phyloP scores from a whole-genome alignment of 805 yeast species.

The Wickerhamomyces queroliae region DNA sequence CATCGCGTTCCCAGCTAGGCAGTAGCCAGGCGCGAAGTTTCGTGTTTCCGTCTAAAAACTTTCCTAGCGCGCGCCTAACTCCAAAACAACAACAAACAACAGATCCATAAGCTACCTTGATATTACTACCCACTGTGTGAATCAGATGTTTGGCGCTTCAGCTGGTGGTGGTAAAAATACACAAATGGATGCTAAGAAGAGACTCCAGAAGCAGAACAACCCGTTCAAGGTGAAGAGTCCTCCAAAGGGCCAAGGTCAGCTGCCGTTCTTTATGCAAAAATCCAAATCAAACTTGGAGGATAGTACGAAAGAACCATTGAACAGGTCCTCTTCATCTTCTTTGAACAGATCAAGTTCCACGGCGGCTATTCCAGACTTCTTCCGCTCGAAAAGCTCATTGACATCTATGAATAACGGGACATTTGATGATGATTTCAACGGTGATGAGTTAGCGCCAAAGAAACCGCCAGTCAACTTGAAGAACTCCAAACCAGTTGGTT shows the following conservation, averaged over 20 bases:
- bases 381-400: not conserved
- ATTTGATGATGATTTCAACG: conserved; percentile 1
- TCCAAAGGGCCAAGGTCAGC: not conserved
- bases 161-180: not conserved
- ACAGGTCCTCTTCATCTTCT: not conserved
- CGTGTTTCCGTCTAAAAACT: too few relatives aligned
- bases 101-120: not conserved
- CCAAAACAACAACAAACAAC: not conserved
- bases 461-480: conserved; percentile 7
- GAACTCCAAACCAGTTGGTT: conserved; percentile 10
- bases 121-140: too few relatives aligned
- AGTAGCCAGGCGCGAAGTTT: too few relatives aligned
- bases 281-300: not conserved
- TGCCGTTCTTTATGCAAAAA: not conserved
- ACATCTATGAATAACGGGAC: not conserved
- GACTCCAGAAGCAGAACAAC: not conserved
- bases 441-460: conserved; percentile 2
- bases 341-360: not conserved
- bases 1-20: too few relatives aligned
- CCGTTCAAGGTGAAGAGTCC: not conserved
- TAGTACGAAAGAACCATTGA: conserved; percentile 1
- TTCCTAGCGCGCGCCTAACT: too few relatives aligned
- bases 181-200: not conserved
- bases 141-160: not conserved
- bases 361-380: not conserved